Conservation (phyloP, 2,329 filamentous ascomycete species). For the Hypoxylon sp. region DNA sequence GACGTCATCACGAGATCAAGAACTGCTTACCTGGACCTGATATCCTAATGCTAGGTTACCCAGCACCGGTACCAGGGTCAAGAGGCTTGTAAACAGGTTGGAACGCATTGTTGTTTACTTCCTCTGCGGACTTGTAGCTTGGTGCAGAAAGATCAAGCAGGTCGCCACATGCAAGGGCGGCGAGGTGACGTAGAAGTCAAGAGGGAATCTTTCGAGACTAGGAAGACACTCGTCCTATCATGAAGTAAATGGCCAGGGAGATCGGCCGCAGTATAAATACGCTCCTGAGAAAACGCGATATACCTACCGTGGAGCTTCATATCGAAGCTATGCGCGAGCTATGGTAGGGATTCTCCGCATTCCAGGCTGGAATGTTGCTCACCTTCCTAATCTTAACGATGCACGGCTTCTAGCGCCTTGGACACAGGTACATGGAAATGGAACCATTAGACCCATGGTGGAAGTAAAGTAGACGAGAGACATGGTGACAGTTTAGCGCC, state of each 20-base stretch:
- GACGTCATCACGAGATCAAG: background rate
- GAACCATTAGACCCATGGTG: slow-evolving; percentile 31
- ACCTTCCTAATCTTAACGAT: slow-evolving; percentile 44
- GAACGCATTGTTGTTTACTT: slow-evolving; percentile 38
- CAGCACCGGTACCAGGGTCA: slow-evolving; percentile 37
- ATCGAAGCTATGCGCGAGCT: slow-evolving; percentile 38
- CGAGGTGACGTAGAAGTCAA: slow-evolving; percentile 17
- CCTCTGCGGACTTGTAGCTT: slow-evolving; percentile 25
- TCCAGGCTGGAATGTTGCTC: slow-evolving; percentile 43
- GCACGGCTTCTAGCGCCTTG: slow-evolving; percentile 29
- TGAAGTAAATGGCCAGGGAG: slow-evolving; percentile 13
- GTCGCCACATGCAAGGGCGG: slow-evolving; percentile 15
- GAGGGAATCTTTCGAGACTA: slow-evolving; percentile 25
- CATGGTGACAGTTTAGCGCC: slow-evolving; percentile 36
- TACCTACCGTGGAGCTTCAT: slow-evolving; percentile 23
- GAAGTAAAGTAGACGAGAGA: slow-evolving; percentile 28
- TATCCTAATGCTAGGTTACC: slow-evolving; percentile 42
- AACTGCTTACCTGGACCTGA: slow-evolving; percentile 42
- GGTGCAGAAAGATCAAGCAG: slow-evolving; percentile 15
- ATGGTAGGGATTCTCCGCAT: slow-evolving; percentile 45
- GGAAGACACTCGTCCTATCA: slow-evolving; percentile 26
- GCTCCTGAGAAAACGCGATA: slow-evolving; percentile 29
- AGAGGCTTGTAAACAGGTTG: slow-evolving; percentile 34
- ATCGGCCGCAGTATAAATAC: slow-evolving; percentile 36
- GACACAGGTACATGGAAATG: slow-evolving; percentile 34